Conservation (phyloP, 768 basidiomycete genomes). For the Neoboletus subvelutipes region DNA sequence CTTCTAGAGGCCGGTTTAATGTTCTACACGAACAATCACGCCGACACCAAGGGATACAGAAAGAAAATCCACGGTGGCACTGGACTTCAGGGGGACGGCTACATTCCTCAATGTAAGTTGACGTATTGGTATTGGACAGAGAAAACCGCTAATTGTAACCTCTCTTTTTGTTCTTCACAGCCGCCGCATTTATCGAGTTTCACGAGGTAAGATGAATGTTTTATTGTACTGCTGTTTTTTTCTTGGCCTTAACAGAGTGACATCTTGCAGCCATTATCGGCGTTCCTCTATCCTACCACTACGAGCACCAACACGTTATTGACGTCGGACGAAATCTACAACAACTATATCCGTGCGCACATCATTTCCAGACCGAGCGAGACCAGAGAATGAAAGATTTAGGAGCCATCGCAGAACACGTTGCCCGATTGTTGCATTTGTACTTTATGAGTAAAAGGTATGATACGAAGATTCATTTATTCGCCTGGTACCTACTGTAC, state of each 20-base stretch:
- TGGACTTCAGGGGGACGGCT: conserved; percentile 58
- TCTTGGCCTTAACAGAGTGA: neutral
- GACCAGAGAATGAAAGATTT: conserved; percentile 7
- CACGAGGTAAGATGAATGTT: conserved; percentile 45
- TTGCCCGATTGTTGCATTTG: neutral
- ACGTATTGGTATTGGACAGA: neutral
- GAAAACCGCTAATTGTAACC: neutral
- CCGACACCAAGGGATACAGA: conserved; percentile 47
- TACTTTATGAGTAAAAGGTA: neutral
- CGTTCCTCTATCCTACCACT: conserved; percentile 61
- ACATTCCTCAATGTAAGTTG: conserved; percentile 54
- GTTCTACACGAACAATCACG: conserved; percentile 66
- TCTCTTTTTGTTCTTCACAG: conserved; percentile 30
- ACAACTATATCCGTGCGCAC: conserved; percentile 65
- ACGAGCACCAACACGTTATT: conserved; percentile 61
- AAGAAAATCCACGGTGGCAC: conserved; percentile 78
- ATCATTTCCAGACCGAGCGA: conserved; percentile 33
- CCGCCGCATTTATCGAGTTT: conserved; percentile 67
- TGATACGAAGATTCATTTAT: neutral
- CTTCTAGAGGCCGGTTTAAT: conserved; percentile 66
- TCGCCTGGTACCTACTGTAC: neutral
- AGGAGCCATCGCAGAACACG: neutral
- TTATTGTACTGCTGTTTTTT: neutral
- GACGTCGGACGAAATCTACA: conserved; percentile 69
- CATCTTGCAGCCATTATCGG: conserved; percentile 49